Percentiles rank a stretch among this genome's conserved stretches.
These are phyloP conservation scores for Boeremia lycopersici DNA, from an alignment of 2,329 filamentous ascomycete species.

Conservation along the genomic window DNA sequence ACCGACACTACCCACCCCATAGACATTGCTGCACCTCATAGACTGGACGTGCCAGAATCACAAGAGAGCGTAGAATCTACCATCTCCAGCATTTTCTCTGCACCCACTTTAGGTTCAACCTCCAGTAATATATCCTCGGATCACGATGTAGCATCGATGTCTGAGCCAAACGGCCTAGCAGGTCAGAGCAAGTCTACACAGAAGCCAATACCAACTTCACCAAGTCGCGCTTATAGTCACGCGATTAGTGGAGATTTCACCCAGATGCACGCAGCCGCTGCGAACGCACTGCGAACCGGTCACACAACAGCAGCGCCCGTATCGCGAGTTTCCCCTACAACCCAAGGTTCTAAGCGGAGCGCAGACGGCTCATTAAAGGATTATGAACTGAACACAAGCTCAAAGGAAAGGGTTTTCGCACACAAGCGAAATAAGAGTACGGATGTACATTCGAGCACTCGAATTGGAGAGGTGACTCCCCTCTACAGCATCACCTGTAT, in stretches of 20 bases:
- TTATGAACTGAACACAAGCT: conserved; percentile 27
- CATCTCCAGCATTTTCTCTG: conserved; percentile 42
- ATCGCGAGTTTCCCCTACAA: conserved; percentile 48
- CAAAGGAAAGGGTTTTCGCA: conserved; percentile 44
- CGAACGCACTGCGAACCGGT: conserved; percentile 35
- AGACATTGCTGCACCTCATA: conserved; percentile 6
- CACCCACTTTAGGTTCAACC: conserved; percentile 41
- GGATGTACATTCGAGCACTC: conserved; percentile 66
- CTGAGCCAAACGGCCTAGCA: conserved; percentile 32
- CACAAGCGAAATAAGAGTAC: conserved; percentile 77
- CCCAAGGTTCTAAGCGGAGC: conserved; percentile 71
- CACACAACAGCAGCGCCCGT: conserved; percentile 49
- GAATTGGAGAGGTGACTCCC: conserved; percentile 75
- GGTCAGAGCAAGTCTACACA: conserved; percentile 53
- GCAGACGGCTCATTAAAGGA: conserved; percentile 73
- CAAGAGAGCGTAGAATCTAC: conserved; percentile 44
- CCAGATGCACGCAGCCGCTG: conserved; percentile 32
- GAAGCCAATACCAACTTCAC: conserved; percentile 41
- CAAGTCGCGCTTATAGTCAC: conserved; percentile 58
- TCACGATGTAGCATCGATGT: conserved; percentile 37
- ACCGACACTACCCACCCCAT: conserved; percentile 7
- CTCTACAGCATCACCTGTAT: conserved; percentile 12
- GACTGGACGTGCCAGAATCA: conserved; percentile 26
- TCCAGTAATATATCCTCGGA: conserved; percentile 30
- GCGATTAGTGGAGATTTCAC: conserved; percentile 24